Evolutionary conservation across 2,329 filamentous ascomycete species (phyloP).

Genomic region (Aspergillus eucalypticola): DNA sequence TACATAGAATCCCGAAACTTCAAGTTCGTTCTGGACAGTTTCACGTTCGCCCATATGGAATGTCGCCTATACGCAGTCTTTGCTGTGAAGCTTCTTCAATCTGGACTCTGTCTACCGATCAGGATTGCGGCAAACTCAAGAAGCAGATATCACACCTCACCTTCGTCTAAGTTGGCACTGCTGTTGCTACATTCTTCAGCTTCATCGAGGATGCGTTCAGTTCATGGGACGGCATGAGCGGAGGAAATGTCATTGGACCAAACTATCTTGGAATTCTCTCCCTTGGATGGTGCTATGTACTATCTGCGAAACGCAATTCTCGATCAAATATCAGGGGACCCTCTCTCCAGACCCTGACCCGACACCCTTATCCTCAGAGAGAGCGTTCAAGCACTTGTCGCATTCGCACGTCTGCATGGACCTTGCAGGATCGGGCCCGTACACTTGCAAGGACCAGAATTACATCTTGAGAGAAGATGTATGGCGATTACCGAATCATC

Average conservation of each 20-base stretch:
- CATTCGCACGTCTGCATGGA: slow-evolving; percentile 19
- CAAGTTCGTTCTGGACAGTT: no score
- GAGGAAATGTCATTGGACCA: background rate
- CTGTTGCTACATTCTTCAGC: slow-evolving; percentile 6
- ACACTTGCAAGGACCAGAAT: background rate
- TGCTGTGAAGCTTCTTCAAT: no score
- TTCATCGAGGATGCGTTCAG: slow-evolving; percentile 8
- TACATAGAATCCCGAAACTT: no score
- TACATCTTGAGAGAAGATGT: slow-evolving; percentile 14
- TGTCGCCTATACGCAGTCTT: no score
- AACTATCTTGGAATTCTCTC: slow-evolving; percentile 18
- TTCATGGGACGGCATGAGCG: slow-evolving; percentile 7
- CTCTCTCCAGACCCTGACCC: no score
- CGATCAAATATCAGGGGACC: background rate
- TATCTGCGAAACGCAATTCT: slow-evolving; percentile 7
- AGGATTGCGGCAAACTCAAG: no score
- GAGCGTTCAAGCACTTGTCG: slow-evolving; percentile 15
- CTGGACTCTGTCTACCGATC: no score
- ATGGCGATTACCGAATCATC: slow-evolving; percentile 18
- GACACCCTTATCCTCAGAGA: slow-evolving; percentile 7
- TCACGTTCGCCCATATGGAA: no score
- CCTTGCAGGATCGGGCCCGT: slow-evolving; percentile 13
- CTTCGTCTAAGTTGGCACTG: background rate
- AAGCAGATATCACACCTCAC: no score
- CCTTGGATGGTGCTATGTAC: slow-evolving; percentile 19